phyloP scores from a whole-genome alignment of 352 stramenopile species.

The Phytophthora foliorum region DNA sequence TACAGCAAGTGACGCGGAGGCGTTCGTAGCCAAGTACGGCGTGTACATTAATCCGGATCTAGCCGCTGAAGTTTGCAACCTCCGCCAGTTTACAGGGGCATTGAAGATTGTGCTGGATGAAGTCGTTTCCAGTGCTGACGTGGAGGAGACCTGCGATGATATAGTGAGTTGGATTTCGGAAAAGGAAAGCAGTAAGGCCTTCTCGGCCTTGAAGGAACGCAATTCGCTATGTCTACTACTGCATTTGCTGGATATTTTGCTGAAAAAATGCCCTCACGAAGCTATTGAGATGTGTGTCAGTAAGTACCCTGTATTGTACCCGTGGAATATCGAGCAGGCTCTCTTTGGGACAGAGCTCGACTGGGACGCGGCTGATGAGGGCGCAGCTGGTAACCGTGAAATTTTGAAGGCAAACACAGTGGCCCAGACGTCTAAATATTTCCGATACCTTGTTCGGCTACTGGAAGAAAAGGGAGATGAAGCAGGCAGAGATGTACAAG shows the following conservation, averaged over 20 bases:
- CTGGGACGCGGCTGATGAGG: slow-evolving; percentile 47
- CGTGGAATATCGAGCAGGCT: slow-evolving; percentile 85
- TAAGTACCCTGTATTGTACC: slow-evolving; percentile 76
- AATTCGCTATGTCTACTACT: slow-evolving; percentile 80
- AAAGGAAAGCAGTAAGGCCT: slow-evolving; percentile 55
- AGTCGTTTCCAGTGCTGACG: slow-evolving; percentile 83
- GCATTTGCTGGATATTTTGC: slow-evolving; percentile 80
- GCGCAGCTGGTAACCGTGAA: slow-evolving; percentile 23
- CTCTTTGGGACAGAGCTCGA: slow-evolving; percentile 72
- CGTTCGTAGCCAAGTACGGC: slow-evolving; percentile 84
- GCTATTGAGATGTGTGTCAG: slow-evolving; percentile 77
- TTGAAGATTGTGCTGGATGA: slow-evolving; percentile 80
- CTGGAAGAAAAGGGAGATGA: slow-evolving; percentile 57
- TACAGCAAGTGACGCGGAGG: slow-evolving; percentile 62
- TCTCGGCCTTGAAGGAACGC: slow-evolving; percentile 59
- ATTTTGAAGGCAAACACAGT: slow-evolving; percentile 51
- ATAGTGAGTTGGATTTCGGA: slow-evolving; percentile 86
- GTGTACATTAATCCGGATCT: slow-evolving; percentile 88
- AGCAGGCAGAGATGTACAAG: slow-evolving; percentile 51
- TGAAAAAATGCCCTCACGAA: slow-evolving; percentile 83
- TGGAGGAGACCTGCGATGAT: slow-evolving; percentile 78
- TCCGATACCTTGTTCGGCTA: slow-evolving; percentile 74
- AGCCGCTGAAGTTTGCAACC: slow-evolving; percentile 83
- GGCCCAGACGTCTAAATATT: slow-evolving; percentile 71
- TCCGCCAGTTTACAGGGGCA: slow-evolving; percentile 67